Base-by-base conservation (phyloP, 768 basidiomycete species). In the Trametes coccinea region DNA sequence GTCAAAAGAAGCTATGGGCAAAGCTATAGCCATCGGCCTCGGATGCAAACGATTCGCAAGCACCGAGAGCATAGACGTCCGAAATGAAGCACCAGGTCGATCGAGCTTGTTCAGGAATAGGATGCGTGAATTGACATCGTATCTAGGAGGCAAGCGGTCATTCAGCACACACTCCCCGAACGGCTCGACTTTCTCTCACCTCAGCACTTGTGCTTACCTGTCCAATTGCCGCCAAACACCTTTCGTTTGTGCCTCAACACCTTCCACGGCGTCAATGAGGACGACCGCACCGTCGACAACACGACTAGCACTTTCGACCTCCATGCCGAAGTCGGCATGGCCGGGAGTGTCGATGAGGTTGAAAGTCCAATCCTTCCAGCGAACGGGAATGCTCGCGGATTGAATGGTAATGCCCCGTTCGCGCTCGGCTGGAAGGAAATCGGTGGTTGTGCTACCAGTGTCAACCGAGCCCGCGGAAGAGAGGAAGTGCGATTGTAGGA, bases 311-410 rank as follows among this genome's bases (percentile, higher is more conserved):
- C 92, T 91, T 74, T 95, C 93, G 30, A 95, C 93, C 69, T 95
- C 93, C 92, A 95, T 94, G n/a, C 93, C 93, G 74, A 95, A 95
- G 72, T 95, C 93, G 4, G 92, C 93, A 75, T 95, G 93, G 39
- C 93, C 93, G 14, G 93, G 93, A 3, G 93, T 95, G 69, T 95
- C 93, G 48, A 95, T 87, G 47, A 95, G 82, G 70, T 94, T 95
- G 74, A 91, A 89, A 1, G 82, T 86, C 89, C 90, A 92, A 56
- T 87, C 74, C 71, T 87, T 88, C 92, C 92, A 93, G 70, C 83
- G 81, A 41, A 93, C 90, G 2, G 92, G 92, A 61, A 95, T 92
- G 75, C 92, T 93, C 11, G 93, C 93, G 22, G 92, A 92, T 69
- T 95, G 93, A 60, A 95, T 92, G 3, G 93, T 95, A 62, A 95